These are phyloP conservation scores for Cercophora sp. DNA, from an alignment of 495 filamentous ascomycete species.

Conservation along the genomic window DNA sequence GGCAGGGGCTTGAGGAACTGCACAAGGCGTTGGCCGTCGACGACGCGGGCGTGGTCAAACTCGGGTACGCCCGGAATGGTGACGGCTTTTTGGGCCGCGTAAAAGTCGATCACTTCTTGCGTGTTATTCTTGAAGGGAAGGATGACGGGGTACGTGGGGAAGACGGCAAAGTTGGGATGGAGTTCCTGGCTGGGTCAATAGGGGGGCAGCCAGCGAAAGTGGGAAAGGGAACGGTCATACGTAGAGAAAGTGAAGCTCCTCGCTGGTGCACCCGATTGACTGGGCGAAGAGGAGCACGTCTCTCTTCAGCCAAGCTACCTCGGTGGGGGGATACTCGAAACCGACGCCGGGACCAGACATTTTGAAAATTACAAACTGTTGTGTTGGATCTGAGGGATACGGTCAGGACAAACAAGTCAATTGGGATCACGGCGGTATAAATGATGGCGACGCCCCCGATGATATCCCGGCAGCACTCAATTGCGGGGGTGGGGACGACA, in stretches of 20 bases:
- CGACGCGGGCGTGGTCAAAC: conserved; percentile 68
- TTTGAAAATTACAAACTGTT: conserved; percentile 11
- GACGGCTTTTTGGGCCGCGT: conserved; percentile 55
- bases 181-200: conserved; percentile 56
- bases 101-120: conserved; percentile 83
- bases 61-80: conserved; percentile 73
- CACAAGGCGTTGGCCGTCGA: conserved; percentile 83
- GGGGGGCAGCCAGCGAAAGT: background rate
- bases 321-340: conserved; percentile 67
- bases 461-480: background rate
- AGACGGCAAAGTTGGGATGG: conserved; percentile 75
- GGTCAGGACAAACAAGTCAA: background rate
- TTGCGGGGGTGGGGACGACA: conserved; percentile 1
- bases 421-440: background rate
- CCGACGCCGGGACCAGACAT: conserved; percentile 65
- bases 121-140: conserved; percentile 78
- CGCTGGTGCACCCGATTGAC: conserved; percentile 75
- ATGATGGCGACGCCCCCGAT: background rate
- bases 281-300: conserved; percentile 84
- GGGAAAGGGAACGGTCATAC: conserved; percentile 42
- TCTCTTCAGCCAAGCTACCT: conserved; percentile 80
- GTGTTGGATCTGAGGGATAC: background rate
- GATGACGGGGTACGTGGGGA: conserved; percentile 82
- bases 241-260: conserved; percentile 89
- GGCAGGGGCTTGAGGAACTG: conserved; percentile 76